A percentile compares a stretch with the other conserved stretches of the same genome.
phyloP scores from a whole-genome alignment of 2,329 filamentous ascomycete genomes.

The Exserohilum rostratum region DNA sequence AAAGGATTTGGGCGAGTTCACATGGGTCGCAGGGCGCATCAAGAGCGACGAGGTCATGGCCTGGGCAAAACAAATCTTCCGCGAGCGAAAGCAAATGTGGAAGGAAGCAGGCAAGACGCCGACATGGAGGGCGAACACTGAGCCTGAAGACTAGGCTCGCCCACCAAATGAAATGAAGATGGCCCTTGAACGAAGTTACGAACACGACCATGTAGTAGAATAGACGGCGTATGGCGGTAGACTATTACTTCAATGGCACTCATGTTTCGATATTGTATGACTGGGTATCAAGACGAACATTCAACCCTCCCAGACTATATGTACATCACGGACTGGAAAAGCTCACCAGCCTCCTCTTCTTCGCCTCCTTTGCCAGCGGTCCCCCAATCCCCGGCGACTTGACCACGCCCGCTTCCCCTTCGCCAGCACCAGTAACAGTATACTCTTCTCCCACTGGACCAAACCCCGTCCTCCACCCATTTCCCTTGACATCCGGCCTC shows the following conservation, averaged over 20 bases:
- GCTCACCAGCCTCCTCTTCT: conserved; percentile 26
- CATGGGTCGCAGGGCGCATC: conserved; percentile 76
- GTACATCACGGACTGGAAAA: conserved; percentile 17
- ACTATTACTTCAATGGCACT: neutral
- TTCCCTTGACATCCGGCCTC: conserved; percentile 4
- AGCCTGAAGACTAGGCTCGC: conserved; percentile 22
- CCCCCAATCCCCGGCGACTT: conserved; percentile 1
- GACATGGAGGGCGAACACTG: conserved; percentile 35
- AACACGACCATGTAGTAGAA: neutral
- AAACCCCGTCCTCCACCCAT: neutral
- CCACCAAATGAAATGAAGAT: neutral
- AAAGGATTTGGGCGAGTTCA: conserved; percentile 85
- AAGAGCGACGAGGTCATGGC: conserved; percentile 76
- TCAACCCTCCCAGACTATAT: neutral
- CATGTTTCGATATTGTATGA: neutral
- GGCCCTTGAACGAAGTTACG: neutral
- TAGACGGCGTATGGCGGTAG: neutral
- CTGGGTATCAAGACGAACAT: too few relatives aligned
- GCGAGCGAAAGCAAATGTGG: conserved; percentile 79
- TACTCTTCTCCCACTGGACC: conserved; percentile 5
- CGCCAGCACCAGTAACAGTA: neutral
- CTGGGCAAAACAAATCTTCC: conserved; percentile 79
- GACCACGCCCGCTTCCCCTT: neutral
- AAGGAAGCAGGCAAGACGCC: conserved; percentile 47
- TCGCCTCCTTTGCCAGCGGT: conserved; percentile 6